Evolutionary conservation across 2,329 filamentous ascomycete genomes (phyloP).

Genomic region (Aplosporella prunicola): DNA sequence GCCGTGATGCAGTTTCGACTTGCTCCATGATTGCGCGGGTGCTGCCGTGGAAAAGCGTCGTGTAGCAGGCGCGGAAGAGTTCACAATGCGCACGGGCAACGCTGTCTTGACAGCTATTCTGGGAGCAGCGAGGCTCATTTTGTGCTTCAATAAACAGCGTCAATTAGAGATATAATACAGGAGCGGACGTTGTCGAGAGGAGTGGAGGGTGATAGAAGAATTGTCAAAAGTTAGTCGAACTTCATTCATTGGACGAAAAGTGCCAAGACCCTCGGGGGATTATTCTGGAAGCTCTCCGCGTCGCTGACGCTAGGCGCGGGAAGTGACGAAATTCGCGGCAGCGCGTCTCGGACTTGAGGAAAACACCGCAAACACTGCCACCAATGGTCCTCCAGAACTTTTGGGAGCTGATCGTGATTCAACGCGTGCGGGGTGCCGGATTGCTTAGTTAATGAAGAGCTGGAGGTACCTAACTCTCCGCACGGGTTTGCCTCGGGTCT

Average conservation of each 20-base stretch:
- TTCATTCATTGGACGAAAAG: slow-evolving; percentile 1
- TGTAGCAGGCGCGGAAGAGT: slow-evolving; percentile 17
- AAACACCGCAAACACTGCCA: too few species aligned
- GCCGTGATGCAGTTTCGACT: not conserved
- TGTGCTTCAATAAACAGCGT: not conserved
- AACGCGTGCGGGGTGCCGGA: too few species aligned
- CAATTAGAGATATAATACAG: not conserved
- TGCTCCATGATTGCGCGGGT: slow-evolving; percentile 7
- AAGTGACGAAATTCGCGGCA: too few species aligned
- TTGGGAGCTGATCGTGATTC: too few species aligned
- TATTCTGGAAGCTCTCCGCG: slow-evolving; percentile 3
- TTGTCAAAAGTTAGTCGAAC: not conserved
- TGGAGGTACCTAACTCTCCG: too few species aligned
- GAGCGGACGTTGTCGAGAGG: not conserved
- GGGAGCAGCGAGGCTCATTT: slow-evolving; percentile 27
- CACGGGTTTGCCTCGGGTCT: too few species aligned
- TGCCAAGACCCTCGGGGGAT: slow-evolving; percentile 4
- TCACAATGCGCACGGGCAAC: slow-evolving; percentile 18
- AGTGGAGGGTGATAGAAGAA: slow-evolving; percentile 1
- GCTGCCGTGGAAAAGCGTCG: slow-evolving; percentile 6
- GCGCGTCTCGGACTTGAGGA: too few species aligned
- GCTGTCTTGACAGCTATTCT: slow-evolving; percentile 14
- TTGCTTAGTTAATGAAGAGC: too few species aligned
- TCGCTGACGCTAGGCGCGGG: not conserved
- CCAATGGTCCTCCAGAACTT: too few species aligned